phyloP scores from a whole-genome alignment of 2,329 filamentous ascomycete genomes.

The Fusarium falciforme region DNA sequence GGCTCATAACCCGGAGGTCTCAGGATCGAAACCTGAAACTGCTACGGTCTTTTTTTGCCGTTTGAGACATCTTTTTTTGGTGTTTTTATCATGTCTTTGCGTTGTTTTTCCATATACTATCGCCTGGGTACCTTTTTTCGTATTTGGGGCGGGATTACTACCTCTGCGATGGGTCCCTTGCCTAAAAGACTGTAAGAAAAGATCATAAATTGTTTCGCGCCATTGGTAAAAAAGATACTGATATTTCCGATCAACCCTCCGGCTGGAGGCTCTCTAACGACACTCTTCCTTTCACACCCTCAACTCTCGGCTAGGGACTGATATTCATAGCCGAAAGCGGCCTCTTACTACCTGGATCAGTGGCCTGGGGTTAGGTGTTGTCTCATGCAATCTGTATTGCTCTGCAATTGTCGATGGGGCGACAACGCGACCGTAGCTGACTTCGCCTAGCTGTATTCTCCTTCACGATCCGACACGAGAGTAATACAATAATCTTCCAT shows the following conservation, averaged over 20 bases:
- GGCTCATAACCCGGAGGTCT: conserved; percentile 40
- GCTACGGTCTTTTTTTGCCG: neutral
- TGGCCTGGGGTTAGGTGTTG: neutral
- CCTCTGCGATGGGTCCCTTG: neutral
- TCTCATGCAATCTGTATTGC: neutral
- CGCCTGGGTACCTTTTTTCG: neutral
- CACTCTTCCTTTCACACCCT: neutral
- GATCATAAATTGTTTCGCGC: neutral
- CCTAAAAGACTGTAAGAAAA: neutral
- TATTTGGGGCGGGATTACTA: neutral
- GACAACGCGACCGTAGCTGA: neutral
- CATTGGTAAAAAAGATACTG: neutral
- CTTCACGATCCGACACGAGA: too few relatives aligned
- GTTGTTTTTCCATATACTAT: neutral
- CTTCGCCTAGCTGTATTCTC: too few relatives aligned
- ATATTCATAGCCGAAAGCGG: neutral
- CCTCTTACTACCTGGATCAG: neutral
- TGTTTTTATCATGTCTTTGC: too few relatives aligned
- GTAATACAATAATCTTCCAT: too few relatives aligned
- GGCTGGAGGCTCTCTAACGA: neutral
- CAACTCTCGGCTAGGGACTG: neutral
- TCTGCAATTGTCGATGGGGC: neutral
- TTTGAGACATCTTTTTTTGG: neutral
- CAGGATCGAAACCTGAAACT: conserved; percentile 35
- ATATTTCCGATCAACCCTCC: neutral